Evolutionary conservation across 495 filamentous ascomycete species (phyloP), one percentile per base, ranked within the genome.

Genomic region (Daldinia loculata): DNA sequence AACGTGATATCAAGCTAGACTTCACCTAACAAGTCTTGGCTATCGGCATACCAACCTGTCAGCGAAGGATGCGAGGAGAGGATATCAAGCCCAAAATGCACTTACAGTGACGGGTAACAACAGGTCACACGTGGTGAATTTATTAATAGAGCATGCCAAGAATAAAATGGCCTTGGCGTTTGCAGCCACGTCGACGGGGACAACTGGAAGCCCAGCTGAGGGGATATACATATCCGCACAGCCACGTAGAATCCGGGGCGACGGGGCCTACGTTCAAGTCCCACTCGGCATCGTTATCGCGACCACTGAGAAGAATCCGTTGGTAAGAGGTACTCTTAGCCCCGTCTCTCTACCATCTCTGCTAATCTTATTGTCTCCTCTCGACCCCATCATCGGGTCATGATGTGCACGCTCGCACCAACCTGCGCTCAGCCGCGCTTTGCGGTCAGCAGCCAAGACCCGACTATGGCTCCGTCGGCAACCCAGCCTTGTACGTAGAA

Each of bases 71-170:
- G 3, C 41, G 41, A 45, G 19, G 9, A 48, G 15, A 41, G 19
- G 19, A 48, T 45, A 45, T 8, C 41, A 45, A 45, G 17, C 9
- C 41, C 7, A 8, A 22, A 39, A 39, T 5, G 4, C 4, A 39
- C 4, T 39, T 6, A 39, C 5, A 3, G 14, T 39, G 2, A 39
- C 38, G 38, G 38, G 6, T 39, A 39, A 41, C 39, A 41, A 41
- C 39, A 41, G 43, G 43, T 22, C 43, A 48, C 43, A 48, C 43
- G 43, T 48, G 43, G 63, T 22, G 30, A 22, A 19, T 34, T 61
- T 67, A 71, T 59, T 32, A 71, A 63, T 71, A 71, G 69, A 56
- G 8, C 14, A 19, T 17, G 63, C 63, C 43, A 71, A 63, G 69
- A 9, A 27, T 2, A 22, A 22, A 22, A 3, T 22, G 2, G 29